A percentile compares a stretch with the other conserved stretches of the same genome.
Evolutionary conservation across 2,329 filamentous ascomycete genomes (phyloP).

Genomic region (Phaeosphaeriaceae sp.): DNA sequence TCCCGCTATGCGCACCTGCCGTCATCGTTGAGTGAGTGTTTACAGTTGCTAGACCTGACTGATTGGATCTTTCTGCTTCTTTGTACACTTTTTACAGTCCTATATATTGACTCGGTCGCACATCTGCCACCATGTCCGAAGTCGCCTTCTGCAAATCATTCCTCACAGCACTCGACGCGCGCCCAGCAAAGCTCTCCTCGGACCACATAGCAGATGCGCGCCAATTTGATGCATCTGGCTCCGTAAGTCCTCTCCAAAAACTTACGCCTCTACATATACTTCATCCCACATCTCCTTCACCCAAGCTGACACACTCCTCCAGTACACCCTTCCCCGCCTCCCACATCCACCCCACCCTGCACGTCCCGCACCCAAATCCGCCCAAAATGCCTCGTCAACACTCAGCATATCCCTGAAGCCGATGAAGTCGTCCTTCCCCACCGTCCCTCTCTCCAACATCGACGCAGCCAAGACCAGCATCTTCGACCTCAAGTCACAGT

Average conservation of each 20-base stretch:
- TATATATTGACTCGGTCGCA: no score
- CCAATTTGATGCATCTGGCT: conserved; percentile 75
- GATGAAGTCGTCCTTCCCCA: conserved; percentile 66
- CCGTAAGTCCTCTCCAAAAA: no score
- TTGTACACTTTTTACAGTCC: no score
- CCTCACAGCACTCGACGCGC: conserved; percentile 78
- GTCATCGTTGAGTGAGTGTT: conserved; percentile 33
- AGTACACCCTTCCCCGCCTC: conserved; percentile 78
- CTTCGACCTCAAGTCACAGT: conserved; percentile 76
- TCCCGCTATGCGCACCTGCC: conserved; percentile 32
- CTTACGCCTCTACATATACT: no score
- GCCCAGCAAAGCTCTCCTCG: conserved; percentile 79
- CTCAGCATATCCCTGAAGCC: conserved; percentile 73
- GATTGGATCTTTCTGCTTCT: background rate
- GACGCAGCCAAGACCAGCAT: conserved; percentile 74
- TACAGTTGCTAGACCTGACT: background rate
- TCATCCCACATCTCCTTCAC: conserved; percentile 5
- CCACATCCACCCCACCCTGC: conserved; percentile 61
- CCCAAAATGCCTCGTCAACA: conserved; percentile 51
- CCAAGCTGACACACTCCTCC: conserved; percentile 10
- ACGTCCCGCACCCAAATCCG: conserved; percentile 52
- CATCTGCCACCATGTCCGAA: conserved; percentile 60
- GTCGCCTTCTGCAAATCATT: conserved; percentile 84
- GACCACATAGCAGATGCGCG: conserved; percentile 90
- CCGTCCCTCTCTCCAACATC: conserved; percentile 69